Percentiles rank a stretch among this genome's conserved stretches.
phyloP scores from a whole-genome alignment of 1,284 basidiomycete species.

The Pseudozyma flocculosa region DNA sequence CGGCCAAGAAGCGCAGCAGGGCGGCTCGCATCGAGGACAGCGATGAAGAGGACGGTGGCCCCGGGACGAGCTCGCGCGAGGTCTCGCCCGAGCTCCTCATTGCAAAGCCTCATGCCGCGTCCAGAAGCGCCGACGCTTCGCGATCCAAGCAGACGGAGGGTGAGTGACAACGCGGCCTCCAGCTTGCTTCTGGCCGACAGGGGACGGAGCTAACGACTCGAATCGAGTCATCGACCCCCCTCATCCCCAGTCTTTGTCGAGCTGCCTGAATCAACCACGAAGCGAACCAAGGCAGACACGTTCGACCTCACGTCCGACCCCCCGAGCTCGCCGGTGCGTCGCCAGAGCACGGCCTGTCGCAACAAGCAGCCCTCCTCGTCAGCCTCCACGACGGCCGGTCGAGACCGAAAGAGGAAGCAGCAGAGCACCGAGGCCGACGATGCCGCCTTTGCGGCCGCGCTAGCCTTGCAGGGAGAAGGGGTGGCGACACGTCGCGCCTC shows the following conservation, averaged over 20 bases:
- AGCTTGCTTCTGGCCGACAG: no score
- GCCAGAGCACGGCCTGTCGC: no score
- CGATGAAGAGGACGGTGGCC: not conserved
- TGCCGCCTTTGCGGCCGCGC: constrained; percentile 22
- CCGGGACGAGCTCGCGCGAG: not conserved
- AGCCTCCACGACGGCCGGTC: no score
- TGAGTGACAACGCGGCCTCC: not conserved
- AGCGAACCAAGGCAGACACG: not conserved
- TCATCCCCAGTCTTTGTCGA: not conserved
- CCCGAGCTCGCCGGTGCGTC: not conserved
- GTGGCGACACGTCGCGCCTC: constrained; percentile 18
- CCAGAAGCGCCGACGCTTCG: no score
- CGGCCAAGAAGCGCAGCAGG: not conserved
- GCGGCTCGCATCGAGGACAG: not conserved
- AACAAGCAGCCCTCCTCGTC: no score
- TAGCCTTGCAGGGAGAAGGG: constrained; percentile 21
- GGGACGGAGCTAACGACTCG: no score
- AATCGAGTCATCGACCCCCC: not conserved
- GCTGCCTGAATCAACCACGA: not conserved
- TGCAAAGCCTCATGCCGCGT: not conserved
- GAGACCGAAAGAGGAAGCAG: not conserved
- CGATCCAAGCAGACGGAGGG: not conserved
- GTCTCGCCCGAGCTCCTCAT: not conserved
- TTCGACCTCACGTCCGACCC: not conserved
- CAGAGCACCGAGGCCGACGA: constrained; percentile 7